A percentile compares a stretch with the other conserved stretches of the same genome.
phyloP scores from a whole-genome alignment of 805 yeast species.

The Candida coquimbonensis region DNA sequence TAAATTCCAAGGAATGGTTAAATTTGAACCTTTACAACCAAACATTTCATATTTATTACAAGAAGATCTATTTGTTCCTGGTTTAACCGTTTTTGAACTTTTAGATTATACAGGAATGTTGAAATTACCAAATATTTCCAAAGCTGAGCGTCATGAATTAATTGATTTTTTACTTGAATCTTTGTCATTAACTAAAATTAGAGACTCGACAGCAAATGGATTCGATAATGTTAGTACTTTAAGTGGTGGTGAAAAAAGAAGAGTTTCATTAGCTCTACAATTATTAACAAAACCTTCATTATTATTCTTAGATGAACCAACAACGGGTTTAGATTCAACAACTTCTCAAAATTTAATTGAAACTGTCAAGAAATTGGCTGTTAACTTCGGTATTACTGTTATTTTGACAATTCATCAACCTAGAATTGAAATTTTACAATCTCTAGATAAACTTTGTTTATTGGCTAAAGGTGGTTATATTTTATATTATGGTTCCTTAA shows the following conservation, averaged over 20 bases:
- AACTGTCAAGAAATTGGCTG: conserved; percentile 48
- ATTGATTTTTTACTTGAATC: conserved; percentile 57
- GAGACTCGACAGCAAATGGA: conserved; percentile 41
- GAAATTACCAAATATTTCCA: conserved; percentile 44
- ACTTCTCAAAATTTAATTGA: conserved; percentile 61
- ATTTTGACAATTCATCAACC: conserved; percentile 82
- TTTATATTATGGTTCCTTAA: conserved; percentile 37
- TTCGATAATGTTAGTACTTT: conserved; percentile 39
- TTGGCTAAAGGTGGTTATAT: conserved; percentile 57
- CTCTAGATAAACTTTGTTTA: conserved; percentile 63
- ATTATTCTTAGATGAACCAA: conserved; percentile 79
- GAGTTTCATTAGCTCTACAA: conserved; percentile 74
- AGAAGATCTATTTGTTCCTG: conserved; percentile 65
- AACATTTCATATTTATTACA: conserved; percentile 60
- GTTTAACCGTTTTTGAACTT: conserved; percentile 67
- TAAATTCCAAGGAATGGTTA: conserved; percentile 35
- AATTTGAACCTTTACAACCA: conserved; percentile 23
- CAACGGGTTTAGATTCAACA: conserved; percentile 79
- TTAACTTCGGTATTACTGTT: conserved; percentile 60
- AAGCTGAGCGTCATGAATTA: conserved; percentile 37
- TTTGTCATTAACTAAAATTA: conserved; percentile 59
- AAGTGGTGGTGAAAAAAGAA: conserved; percentile 80
- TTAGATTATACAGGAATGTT: conserved; percentile 65
- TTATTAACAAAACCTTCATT: conserved; percentile 69
- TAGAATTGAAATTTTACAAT: conserved; percentile 61